A percentile compares a stretch with the other conserved stretches of the same genome.
Evolutionary conservation across 2,329 filamentous ascomycete species (phyloP).

Genomic region (Aspergillus felis): DNA sequence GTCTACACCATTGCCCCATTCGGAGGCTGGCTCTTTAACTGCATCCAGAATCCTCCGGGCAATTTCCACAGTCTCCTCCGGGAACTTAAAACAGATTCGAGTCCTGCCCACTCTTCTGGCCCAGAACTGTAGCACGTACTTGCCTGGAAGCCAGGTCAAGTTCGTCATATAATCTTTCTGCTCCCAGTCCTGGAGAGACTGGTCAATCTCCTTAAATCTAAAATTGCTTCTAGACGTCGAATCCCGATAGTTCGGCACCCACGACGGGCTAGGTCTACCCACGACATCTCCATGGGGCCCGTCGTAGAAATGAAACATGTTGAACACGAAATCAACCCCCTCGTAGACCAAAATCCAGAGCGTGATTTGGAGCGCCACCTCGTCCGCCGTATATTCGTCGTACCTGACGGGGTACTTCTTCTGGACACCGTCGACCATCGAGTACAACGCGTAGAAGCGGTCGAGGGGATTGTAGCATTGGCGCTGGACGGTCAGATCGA

Average conservation of each 20-base stretch:
- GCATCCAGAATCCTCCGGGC: not conserved
- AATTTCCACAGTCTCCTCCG: not conserved
- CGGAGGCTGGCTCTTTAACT: not conserved
- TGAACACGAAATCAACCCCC: not conserved
- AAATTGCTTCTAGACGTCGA: not conserved
- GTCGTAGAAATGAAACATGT: not conserved
- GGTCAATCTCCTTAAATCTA: not conserved
- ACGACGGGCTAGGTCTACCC: not conserved
- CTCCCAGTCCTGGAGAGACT: conserved; percentile 2
- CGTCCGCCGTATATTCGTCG: not conserved
- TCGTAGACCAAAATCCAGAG: not conserved
- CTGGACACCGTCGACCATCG: not conserved
- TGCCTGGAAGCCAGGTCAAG: not conserved
- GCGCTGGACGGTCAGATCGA: conserved; percentile 1
- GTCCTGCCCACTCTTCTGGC: not conserved
- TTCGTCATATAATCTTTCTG: conserved; percentile 2
- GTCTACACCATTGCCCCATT: not conserved
- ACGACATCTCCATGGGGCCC: not conserved
- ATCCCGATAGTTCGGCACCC: conserved; percentile 1
- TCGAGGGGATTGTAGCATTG: conserved; percentile 3
- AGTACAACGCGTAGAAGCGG: conserved; percentile 4
- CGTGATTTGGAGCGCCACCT: conserved; percentile 1
- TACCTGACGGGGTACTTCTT: conserved; percentile 5
- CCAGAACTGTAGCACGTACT: conserved; percentile 3
- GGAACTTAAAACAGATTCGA: not conserved